A percentile compares a stretch with the other conserved stretches of the same genome.
These are phyloP conservation scores for Lepraria neglecta DNA, from an alignment of 495 filamentous ascomycete genomes.

Conservation along the genomic window DNA sequence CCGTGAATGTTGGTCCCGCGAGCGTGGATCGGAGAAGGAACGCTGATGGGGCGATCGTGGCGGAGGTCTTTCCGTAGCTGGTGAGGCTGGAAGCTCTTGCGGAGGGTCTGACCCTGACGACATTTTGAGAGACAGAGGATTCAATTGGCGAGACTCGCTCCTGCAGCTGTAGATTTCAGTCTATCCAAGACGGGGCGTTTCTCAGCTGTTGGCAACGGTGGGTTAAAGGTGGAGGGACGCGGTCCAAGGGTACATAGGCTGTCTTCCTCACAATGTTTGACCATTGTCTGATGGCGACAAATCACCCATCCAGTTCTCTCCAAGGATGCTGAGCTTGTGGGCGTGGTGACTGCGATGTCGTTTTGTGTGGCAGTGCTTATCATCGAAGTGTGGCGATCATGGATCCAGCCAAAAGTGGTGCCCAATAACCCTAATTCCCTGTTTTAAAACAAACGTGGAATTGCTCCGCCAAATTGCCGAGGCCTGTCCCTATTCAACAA, in stretches of 20 bases:
- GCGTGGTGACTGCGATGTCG: too few species aligned
- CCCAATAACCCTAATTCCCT: too few species aligned
- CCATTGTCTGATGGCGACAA: neutral
- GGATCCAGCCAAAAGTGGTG: too few species aligned
- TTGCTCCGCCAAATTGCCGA: too few species aligned
- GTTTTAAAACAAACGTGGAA: too few species aligned
- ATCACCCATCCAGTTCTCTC: neutral
- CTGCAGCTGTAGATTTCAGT: neutral
- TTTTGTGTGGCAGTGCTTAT: too few species aligned
- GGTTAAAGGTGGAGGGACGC: neutral
- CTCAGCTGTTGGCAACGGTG: neutral
- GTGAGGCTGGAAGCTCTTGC: neutral
- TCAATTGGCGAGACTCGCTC: neutral
- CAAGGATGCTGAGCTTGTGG: too few species aligned
- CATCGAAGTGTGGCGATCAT: too few species aligned
- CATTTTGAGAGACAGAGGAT: neutral
- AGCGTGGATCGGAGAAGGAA: slow-evolving; percentile 14
- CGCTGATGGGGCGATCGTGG: slow-evolving; percentile 9
- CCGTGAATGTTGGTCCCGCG: slow-evolving; percentile 11
- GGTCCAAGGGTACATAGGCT: neutral
- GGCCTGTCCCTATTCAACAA: too few species aligned
- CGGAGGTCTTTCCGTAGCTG: neutral
- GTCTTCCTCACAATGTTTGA: neutral
- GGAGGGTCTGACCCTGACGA: neutral
- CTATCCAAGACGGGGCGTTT: neutral